Base-by-base conservation (phyloP, 306 rosid genomes). In the Cyamopsis tetragonoloba region DNA sequence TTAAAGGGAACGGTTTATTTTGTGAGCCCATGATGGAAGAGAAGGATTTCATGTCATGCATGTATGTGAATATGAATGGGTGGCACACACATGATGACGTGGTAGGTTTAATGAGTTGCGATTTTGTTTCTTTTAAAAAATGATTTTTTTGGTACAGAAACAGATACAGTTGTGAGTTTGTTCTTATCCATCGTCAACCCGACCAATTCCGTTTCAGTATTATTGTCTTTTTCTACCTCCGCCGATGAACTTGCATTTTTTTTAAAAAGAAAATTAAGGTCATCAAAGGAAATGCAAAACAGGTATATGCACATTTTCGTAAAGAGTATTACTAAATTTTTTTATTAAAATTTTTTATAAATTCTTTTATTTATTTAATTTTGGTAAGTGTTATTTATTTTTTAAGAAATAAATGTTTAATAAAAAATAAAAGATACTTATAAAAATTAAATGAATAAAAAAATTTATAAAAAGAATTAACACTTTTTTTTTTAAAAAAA, bases 31-130 rank as follows among this genome's bases (percentile, higher is more conserved):
- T 18, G 30, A 26, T 8, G 19, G 17, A 28, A 27, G 10, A 15
- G 24, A 27, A 15, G 39, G 66, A 59, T 18, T 11, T 50, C 49
- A 70, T 31, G 53, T n/a, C 6, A 43, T 43, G 54, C 12, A 62
- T 57, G 69, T 23, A 62, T 42, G 57, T 13, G 54, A 75, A n/a
- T 34, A 48, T 67, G 54, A 13, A 20, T 47, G 13, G 3, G 5
- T 50, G 64, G n/a, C n/a, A n/a, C n/a, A n/a, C 57, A 35, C 58
- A 46, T 32, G 80, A 74, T 82, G 85, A 82, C 65, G 64, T 68
- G 69, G 80, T 27, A 12, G 27, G 55, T 32, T 15, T 50, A 34
- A 7, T 28, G 66, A 73, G 9, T 53, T n/a, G n/a, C n/a, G n/a
- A 14, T 42, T 38, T 17, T 10, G 11, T 8, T 23, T 14, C 0